Evolutionary conservation across 202 grass and related monocot species (phyloP), one percentile per base, ranked within the genome.

Genomic region (Tripidium arundinaceum): DNA sequence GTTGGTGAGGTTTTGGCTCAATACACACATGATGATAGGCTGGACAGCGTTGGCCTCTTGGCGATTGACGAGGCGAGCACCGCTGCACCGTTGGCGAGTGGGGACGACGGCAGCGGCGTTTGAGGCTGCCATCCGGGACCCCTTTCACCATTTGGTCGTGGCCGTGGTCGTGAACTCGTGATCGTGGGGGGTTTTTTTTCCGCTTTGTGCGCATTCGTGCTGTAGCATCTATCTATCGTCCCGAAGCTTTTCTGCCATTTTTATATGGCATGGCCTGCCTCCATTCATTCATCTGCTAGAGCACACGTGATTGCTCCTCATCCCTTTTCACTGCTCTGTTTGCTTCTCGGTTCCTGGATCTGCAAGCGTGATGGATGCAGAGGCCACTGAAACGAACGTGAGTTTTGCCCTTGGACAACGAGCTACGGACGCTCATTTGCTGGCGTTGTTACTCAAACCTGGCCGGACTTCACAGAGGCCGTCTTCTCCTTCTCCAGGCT

Each of bases 11-110:
- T 27, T 62, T 11, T 77, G 58, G 45, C 42, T 29, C 34, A 16
- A 58, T 62, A 16, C 47, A n/a, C 46, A 79, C 63, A 68, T 68
- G 77, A 21, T 41, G 81, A 76, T 76, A 66, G 62, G 62, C 72
- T 67, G 71, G 72, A 18, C 2, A 26, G 8, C 21, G 77, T 52
- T 82, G 68, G 76, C 62, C 3, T 11, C 54, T 55, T 22, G 50
- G 24, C 24, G 22, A 61, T 0, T 54, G n/a, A 55, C 8, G 40
- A 37, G 40, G 7, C 57, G 34, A 42, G 22, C 59, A 47, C 25
- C 27, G 27, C 5, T 6, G 46, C 16, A 18, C 18, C 49, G 50
- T 7, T 57, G 52, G 8, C n/a, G n/a, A 24, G 59, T 73, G 22
- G 71, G 68, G 66, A 72, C 33, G 58, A 34, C 4, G 55, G 13